Percentiles rank a stretch among this genome's conserved stretches.
Evolutionary conservation across 441 rosid species (phyloP).

Genomic region (Capsella rubella): DNA sequence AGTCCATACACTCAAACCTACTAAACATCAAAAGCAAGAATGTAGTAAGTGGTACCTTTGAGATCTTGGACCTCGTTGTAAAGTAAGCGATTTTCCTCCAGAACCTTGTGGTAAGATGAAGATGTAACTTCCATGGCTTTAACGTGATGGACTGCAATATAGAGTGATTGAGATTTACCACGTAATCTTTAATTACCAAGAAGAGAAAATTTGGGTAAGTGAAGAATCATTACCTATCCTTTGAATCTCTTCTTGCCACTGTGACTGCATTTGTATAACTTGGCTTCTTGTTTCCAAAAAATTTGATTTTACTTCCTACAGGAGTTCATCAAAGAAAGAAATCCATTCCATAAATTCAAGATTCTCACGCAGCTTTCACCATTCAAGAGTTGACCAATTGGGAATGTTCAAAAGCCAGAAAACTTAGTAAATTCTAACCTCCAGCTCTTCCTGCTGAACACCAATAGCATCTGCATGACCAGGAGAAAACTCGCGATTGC

Average conservation of each 20-base stretch:
- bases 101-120: conserved; percentile 73
- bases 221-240: conserved; percentile 62
- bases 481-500: conserved; percentile 42
- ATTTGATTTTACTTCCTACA: conserved; percentile 68
- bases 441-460: conserved; percentile 69
- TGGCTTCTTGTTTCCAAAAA: conserved; percentile 60
- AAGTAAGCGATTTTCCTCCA: conserved; percentile 88
- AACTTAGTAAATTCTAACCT: conserved; percentile 51
- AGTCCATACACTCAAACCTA: not conserved
- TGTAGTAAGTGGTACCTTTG: conserved; percentile 59
- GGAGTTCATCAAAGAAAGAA: conserved; percentile 3
- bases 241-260: conserved; percentile 70
- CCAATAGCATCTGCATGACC: conserved; percentile 51
- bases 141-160: conserved; percentile 64
- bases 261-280: conserved; percentile 67
- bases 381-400: conserved; percentile 10
- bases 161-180: conserved; percentile 23
- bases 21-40: not conserved
- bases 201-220: conserved; percentile 17
- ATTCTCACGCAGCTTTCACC: not conserved
- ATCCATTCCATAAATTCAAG: conserved; percentile 4
- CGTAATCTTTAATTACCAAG: not conserved
- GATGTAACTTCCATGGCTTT: conserved; percentile 77
- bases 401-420: not conserved
- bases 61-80: conserved; percentile 98